Evolutionary conservation across 148 eudicot species (phyloP).

Genomic region (Bassia scoparia): DNA sequence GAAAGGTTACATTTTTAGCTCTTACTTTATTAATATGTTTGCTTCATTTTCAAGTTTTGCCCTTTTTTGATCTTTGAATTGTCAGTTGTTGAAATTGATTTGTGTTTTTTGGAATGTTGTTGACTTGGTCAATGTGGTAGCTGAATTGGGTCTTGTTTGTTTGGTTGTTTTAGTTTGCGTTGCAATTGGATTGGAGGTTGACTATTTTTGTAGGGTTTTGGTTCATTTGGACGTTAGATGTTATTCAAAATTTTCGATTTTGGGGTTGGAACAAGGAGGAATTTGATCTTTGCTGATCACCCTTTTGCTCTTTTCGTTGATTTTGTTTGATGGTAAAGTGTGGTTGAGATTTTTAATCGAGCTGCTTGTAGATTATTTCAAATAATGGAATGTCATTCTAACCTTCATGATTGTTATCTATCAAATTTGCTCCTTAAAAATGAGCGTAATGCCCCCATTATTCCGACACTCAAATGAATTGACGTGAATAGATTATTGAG

Average conservation of each 20-base stretch:
- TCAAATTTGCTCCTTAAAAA: not conserved
- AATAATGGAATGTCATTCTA: too few relatives aligned
- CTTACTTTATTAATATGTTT: not conserved
- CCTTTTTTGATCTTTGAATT: not conserved
- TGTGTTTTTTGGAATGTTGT: not conserved
- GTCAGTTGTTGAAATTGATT: not conserved
- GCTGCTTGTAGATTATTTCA: not conserved
- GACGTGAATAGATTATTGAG: not conserved
- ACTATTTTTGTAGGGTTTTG: not conserved
- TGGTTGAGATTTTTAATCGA: not conserved
- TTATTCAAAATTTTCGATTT: not conserved
- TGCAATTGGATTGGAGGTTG: not conserved
- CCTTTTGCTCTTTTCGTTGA: not conserved
- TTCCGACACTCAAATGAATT: not conserved
- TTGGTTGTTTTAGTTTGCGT: not conserved
- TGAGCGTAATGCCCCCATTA: not conserved
- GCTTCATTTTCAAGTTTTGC: not conserved
- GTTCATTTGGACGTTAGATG: not conserved
- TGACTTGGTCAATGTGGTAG: not conserved
- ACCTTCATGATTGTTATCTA: too few relatives aligned
- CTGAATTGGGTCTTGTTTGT: not conserved
- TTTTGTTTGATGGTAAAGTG: not conserved
- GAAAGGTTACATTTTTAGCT: slow-evolving; percentile 27
- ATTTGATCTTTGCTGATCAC: not conserved
- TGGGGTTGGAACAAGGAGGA: not conserved